Base-by-base conservation (phyloP, 805 yeast genomes). In the Candida sanyiensis region DNA sequence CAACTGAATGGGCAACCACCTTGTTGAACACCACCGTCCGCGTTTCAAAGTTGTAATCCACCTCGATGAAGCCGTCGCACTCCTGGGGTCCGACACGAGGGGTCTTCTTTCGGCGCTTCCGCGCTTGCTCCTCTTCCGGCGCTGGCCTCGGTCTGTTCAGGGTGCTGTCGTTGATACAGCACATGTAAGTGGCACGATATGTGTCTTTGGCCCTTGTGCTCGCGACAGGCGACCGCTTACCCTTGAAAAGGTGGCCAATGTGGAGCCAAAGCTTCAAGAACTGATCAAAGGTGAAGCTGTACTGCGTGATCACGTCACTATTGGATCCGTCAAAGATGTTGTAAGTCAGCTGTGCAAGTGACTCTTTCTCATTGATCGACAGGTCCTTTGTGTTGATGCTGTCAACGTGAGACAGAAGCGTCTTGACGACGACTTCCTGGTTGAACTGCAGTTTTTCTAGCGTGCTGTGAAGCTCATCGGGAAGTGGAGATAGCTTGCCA, bases 251-350 rank as follows among this genome's bases (percentile, higher is more conserved):
- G 18, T 28, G 32, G 3, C 32, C 32, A 13, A 28, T 16, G 17
- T 28, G 32, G 3, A 28, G 32, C 32, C 32, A 28, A 5, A 28
- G 32, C 13, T 28, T 28, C 32, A 28, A 12, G 22, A 28, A 28
- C 8, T 28, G 32, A 15, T 28, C 32, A 18, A 28, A 28, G 6
- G 32, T 28, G 22, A 28, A 28, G 20, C 21, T 17, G 13, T 28
- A 28, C 15, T 28, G 32, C 8, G 20, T 28, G 5, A 28, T 28
- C 13, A 28, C 32, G 4, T 18, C 21, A 12, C 21, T 8, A 11
- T 12, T 28, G 13, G 32, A 28, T 18, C 21, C 32, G 18, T 28
- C 32, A 28, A 28, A 28, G 13, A 28, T 28, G 11, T 28, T 18
- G 21, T 18, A 28, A 4, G 32, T 28, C 5, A 28, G 22, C 13